Evolutionary conservation across 352 stramenopile species (phyloP), one percentile per base, ranked within the genome.

Genomic region (Phytophthora boehmeriae): DNA sequence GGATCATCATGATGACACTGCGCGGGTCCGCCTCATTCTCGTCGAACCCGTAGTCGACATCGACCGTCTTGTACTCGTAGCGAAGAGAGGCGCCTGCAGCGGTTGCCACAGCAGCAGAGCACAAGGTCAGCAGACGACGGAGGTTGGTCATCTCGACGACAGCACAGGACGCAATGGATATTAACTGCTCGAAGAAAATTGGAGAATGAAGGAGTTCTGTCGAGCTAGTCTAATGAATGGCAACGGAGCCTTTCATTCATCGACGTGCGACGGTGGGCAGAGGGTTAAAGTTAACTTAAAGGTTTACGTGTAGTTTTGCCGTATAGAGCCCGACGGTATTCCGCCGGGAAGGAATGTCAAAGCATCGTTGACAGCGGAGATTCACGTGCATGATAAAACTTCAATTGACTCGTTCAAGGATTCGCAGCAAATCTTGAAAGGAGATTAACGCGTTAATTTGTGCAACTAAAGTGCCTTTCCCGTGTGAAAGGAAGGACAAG

Each of bases 1-100:
- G 80, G 59, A 90, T 88, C 80, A 88, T 90, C 76, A 88, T 90
- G 54, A 88, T 88, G 42, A 90, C 43, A 54, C 68, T 85, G 48
- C 80, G 80, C 1, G 78, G 63, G 1, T 57, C 28, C 17, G 75
- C 64, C 45, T 75, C 42, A 19, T 75, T 66, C 58, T 88, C 78
- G 41, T 88, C 80, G 20, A 80, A 73, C 39, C 48, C 72, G 59
- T 86, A 90, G 66, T 87, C 75, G 22, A 80, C 78, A 55, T 88
- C 74, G 23, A 88, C 32, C 5, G 73, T 84, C 73, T 86, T 85
- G 73, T 87, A 87, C 68, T 89, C 76, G 54, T 79, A 85, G 32
- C 19, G 66, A 8, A 54, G 71, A 52, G 56, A 62, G 1, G 68
- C 66, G 13, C 30, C 45, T n/a, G 50, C 62, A 8, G 81, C 43